Evolutionary conservation across 768 basidiomycete species (phyloP).

Genomic region (Tulasnella sp.): DNA sequence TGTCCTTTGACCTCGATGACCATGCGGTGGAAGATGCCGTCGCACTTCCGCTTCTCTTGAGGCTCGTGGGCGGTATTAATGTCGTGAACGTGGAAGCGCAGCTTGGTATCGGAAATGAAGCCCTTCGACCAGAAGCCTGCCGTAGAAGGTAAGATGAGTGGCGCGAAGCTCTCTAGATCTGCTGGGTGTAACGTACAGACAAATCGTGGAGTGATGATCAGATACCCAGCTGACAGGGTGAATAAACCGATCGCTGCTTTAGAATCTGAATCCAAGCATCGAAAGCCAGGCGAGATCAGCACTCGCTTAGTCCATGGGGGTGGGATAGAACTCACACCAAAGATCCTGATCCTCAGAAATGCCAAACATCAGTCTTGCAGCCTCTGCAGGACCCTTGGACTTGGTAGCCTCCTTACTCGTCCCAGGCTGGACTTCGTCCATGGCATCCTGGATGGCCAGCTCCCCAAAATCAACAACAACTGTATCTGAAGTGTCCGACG

Average conservation of each 20-base stretch:
- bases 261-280: neutral
- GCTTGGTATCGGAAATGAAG: conserved; percentile 38
- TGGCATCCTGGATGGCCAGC: neutral
- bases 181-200: conserved; percentile 25
- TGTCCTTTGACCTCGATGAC: conserved; percentile 42
- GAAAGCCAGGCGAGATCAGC: neutral
- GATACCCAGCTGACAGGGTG: conserved; percentile 36
- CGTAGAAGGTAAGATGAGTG: neutral
- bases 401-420: neutral
- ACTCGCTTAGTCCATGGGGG: neutral
- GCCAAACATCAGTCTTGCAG: conserved; percentile 25
- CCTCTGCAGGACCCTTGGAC: conserved; percentile 11
- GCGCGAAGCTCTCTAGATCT: neutral
- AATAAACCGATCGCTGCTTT: neutral
- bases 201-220: conserved; percentile 37
- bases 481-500: conserved; percentile 5
- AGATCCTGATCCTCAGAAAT: conserved; percentile 35
- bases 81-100: conserved; percentile 36
- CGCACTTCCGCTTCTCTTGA: conserved; percentile 23
- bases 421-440: neutral
- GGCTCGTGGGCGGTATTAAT: conserved; percentile 28
- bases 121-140: conserved; percentile 40
- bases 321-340: neutral
- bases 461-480: conserved; percentile 22
- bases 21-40: conserved; percentile 30